These are phyloP conservation scores for Talaromyces verruculosus DNA, from an alignment of 2,329 filamentous ascomycete species.

Conservation along the genomic window DNA sequence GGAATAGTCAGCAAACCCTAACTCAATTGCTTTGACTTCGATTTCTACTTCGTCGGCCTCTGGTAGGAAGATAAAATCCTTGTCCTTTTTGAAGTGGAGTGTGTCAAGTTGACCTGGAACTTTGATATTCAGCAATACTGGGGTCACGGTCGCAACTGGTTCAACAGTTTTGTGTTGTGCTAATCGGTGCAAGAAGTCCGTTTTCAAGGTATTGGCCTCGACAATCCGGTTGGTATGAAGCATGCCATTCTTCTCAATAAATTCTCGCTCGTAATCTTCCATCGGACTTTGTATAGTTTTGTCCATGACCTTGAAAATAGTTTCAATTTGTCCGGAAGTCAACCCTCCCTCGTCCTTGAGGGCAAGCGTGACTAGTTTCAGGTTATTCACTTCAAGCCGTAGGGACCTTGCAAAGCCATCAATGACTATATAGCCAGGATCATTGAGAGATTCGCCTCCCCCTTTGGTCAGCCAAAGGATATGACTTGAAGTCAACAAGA, in stretches of 20 bases:
- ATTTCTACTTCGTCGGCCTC: neutral
- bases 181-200: neutral
- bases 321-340: neutral
- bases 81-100: neutral
- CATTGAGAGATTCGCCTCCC: neutral
- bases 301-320: neutral
- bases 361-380: neutral
- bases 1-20: neutral
- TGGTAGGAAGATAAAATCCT: neutral
- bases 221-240: neutral
- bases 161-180: neutral
- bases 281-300: neutral
- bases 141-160: neutral
- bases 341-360: neutral
- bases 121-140: neutral
- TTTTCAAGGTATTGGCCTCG: neutral
- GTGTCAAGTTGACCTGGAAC: neutral
- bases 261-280: neutral
- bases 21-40: neutral
- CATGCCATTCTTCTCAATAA: neutral
- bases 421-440: neutral
- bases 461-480: neutral
- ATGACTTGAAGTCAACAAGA: neutral
- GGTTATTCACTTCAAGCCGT: neutral
- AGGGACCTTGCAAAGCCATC: neutral